Conservation (phyloP, 345 rosid genomes). For the Melaleuca alternifolia region DNA sequence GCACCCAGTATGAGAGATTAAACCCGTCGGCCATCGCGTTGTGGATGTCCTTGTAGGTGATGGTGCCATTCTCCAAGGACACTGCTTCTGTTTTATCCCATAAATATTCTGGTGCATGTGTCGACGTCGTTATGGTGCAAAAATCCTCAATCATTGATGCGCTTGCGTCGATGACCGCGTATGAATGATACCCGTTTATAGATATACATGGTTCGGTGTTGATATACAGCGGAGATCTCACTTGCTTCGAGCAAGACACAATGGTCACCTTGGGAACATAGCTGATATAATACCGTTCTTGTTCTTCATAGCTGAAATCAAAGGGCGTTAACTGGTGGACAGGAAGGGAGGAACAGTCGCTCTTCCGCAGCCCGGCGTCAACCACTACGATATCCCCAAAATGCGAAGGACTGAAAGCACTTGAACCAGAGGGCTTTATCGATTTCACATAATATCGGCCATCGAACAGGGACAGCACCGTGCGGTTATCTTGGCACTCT, state of each 20-base stretch:
- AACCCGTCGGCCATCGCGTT: not conserved
- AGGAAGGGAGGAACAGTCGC: not conserved
- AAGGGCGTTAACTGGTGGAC: fast-evolving
- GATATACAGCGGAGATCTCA: not conserved
- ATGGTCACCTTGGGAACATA: not conserved
- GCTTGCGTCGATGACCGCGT: fast-evolving
- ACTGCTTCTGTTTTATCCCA: fast-evolving
- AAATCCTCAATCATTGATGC: fast-evolving
- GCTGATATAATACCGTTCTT: no score
- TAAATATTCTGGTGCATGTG: not conserved
- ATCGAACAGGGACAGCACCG: fast-evolving
- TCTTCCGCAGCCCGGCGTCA: not conserved
- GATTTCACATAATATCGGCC: not conserved
- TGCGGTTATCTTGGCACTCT: not conserved
- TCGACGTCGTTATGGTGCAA: not conserved
- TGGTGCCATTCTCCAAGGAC: not conserved
- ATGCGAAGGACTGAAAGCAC: no score
- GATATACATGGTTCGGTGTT: not conserved
- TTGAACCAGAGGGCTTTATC: not conserved
- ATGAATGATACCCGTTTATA: not conserved
- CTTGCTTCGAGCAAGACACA: not conserved
- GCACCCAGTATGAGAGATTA: fast-evolving
- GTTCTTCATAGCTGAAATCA: no score
- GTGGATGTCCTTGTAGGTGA: not conserved
- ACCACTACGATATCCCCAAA: not conserved